phyloP scores from a whole-genome alignment of 352 stramenopile genomes.

The Ochromonadaceae sp. region DNA sequence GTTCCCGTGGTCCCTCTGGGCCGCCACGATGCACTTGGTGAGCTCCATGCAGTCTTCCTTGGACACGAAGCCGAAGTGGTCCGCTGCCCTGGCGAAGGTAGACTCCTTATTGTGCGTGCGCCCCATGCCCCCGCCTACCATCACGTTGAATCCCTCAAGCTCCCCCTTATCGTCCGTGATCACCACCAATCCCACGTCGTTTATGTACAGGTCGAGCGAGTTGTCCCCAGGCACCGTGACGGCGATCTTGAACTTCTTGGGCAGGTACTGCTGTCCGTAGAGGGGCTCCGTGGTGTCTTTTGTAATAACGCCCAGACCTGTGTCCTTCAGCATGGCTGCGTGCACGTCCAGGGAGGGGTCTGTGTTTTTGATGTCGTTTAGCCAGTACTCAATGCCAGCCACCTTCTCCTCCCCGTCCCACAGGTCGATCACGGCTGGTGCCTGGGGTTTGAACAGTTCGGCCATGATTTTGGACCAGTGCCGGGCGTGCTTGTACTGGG shows the following conservation, averaged over 20 bases:
- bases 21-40: constrained; percentile 77
- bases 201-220: constrained; percentile 90
- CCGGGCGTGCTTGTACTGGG: constrained; percentile 64
- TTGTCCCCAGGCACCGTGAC: constrained; percentile 92
- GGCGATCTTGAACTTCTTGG: constrained; percentile 97
- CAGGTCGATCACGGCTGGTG: constrained; percentile 85
- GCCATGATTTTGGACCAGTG: constrained; percentile 73
- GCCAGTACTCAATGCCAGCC: constrained; percentile 74
- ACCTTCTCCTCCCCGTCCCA: constrained; percentile 95
- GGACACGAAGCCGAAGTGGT: constrained; percentile 86
- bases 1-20: constrained; percentile 89
- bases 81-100: constrained; percentile 86
- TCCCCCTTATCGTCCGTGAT: constrained; percentile 56
- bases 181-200: constrained; percentile 84
- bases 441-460: constrained; percentile 77
- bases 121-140: constrained; percentile 87
- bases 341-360: constrained; percentile 19
- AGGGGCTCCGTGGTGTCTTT: constrained; percentile 68
- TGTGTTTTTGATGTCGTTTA: constrained; percentile 24
- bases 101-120: constrained; percentile 92
- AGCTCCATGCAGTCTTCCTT: constrained; percentile 72
- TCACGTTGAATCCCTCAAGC: constrained; percentile 86
- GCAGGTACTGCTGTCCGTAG: constrained; percentile 88
- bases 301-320: constrained; percentile 50
- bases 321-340: constrained; percentile 36